A percentile compares a stretch with the other conserved stretches of the same genome.
These are phyloP conservation scores for Silene coronaria DNA, from an alignment of 179 eudicot genomes.

Conservation along the genomic window DNA sequence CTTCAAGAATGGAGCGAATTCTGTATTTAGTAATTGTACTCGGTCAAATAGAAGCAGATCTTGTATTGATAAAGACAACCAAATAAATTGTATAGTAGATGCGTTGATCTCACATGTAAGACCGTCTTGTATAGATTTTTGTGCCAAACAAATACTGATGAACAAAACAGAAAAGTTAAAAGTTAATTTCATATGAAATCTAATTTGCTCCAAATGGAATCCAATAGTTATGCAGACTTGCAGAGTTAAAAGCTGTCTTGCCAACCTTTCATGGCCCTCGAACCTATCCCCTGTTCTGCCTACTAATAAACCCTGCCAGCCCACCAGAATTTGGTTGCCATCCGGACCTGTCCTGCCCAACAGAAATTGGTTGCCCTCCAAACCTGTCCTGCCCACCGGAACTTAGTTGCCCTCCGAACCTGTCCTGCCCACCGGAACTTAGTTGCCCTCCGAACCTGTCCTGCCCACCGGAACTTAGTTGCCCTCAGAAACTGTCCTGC, in stretches of 20 bases:
- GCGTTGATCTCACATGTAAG: not conserved
- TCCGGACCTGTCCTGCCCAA: no score
- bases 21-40: not conserved
- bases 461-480: no score
- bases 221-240: not conserved
- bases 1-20: no score
- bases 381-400: constrained; percentile 18
- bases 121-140: not conserved
- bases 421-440: no score
- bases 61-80: not conserved
- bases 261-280: not conserved
- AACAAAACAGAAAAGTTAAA: not conserved
- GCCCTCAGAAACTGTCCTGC: no score
- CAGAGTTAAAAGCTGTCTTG: not conserved
- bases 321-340: no score
- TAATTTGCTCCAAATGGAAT: not conserved
- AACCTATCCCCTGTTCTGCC: constrained; percentile 20
- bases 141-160: not conserved
- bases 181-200: not conserved
- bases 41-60: not conserved
- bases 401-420: no score
- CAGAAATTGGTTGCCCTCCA: constrained; percentile 25
- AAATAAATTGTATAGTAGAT: not conserved
- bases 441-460: no score
- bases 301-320: no score